phyloP scores from a whole-genome alignment of 495 filamentous ascomycete genomes.

The Xylaria cubensis region DNA sequence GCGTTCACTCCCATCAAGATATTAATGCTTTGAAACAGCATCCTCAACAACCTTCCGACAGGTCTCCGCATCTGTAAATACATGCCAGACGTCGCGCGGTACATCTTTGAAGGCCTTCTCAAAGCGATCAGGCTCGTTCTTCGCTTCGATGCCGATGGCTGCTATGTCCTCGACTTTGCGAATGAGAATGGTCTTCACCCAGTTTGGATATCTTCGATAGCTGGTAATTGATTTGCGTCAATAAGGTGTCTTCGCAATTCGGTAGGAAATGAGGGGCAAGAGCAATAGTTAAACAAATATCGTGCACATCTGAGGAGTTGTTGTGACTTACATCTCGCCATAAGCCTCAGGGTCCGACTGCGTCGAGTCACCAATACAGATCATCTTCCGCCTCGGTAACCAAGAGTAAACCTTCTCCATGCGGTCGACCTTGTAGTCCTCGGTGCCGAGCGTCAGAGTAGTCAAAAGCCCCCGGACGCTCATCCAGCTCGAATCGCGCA shows the following conservation, averaged over 20 bases:
- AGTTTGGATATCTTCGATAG: slow-evolving; percentile 63
- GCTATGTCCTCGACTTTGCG: slow-evolving; percentile 81
- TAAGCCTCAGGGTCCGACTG: slow-evolving; percentile 93
- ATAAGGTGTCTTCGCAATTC: not conserved
- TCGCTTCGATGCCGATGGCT: slow-evolving; percentile 67
- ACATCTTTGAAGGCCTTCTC: slow-evolving; percentile 82
- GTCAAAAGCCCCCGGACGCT: slow-evolving; percentile 80
- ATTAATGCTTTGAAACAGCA: slow-evolving; percentile 35
- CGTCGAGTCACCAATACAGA: slow-evolving; percentile 89
- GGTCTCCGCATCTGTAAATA: slow-evolving; percentile 79
- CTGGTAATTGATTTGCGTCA: slow-evolving; percentile 34
- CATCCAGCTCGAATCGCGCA: slow-evolving; percentile 89
- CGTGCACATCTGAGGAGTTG: not conserved
- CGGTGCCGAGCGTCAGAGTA: slow-evolving; percentile 78
- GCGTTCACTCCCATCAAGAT: not conserved
- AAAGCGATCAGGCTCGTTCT: slow-evolving; percentile 78
- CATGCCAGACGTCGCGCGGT: slow-evolving; percentile 73
- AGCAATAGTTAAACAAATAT: not conserved
- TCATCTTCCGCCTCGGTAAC: slow-evolving; percentile 78
- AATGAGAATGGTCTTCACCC: slow-evolving; percentile 83
- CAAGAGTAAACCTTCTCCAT: slow-evolving; percentile 77
- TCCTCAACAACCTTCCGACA: slow-evolving; percentile 50
- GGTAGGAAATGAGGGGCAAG: no score
- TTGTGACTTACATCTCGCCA: slow-evolving; percentile 67
- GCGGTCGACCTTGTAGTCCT: slow-evolving; percentile 85